Conservation (phyloP, 1,139 yeast genomes). For the Magnusiomyces tetraspermus region DNA sequence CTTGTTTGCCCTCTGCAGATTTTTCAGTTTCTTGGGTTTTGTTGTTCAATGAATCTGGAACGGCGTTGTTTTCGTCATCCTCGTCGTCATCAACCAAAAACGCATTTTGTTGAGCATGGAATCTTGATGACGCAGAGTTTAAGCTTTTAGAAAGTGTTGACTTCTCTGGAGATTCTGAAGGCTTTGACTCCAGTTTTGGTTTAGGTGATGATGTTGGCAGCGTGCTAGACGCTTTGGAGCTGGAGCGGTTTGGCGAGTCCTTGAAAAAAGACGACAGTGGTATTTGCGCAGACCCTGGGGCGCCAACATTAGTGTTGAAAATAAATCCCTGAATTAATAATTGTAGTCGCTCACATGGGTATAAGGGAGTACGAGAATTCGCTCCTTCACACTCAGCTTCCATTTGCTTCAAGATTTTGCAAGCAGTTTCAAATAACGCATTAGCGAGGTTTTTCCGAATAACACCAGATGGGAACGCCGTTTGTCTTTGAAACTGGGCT, state of each 20-base stretch:
- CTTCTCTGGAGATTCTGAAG: not conserved
- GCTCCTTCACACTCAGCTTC: slow-evolving; percentile 16
- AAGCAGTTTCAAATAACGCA: slow-evolving; percentile 23
- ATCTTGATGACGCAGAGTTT: not conserved
- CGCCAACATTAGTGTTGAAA: not conserved
- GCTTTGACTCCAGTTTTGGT: too few species aligned
- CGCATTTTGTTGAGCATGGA: not conserved
- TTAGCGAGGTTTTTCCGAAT: slow-evolving; percentile 20
- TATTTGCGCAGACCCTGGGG: not conserved
- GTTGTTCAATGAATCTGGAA: not conserved
- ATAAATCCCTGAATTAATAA: slow-evolving; percentile 12
- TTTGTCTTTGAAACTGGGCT: slow-evolving; percentile 19
- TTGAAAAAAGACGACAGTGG: slow-evolving; percentile 8
- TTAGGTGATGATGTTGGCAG: too few species aligned
- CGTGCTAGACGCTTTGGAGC: too few species aligned
- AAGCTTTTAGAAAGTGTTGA: not conserved
- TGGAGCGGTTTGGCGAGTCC: too few species aligned
- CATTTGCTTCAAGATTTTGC: slow-evolving; percentile 22
- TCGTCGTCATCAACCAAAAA: not conserved
- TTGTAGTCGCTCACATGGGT: slow-evolving; percentile 20
- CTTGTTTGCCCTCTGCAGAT: not conserved
- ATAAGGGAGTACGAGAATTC: not conserved
- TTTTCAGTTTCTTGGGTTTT: too few species aligned
- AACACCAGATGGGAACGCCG: slow-evolving; percentile 16
- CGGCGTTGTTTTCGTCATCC: not conserved